A percentile compares a stretch with the other conserved stretches of the same genome.
phyloP scores from a whole-genome alignment of 495 filamentous ascomycete genomes.

The Penicillium cosmopolitanum region DNA sequence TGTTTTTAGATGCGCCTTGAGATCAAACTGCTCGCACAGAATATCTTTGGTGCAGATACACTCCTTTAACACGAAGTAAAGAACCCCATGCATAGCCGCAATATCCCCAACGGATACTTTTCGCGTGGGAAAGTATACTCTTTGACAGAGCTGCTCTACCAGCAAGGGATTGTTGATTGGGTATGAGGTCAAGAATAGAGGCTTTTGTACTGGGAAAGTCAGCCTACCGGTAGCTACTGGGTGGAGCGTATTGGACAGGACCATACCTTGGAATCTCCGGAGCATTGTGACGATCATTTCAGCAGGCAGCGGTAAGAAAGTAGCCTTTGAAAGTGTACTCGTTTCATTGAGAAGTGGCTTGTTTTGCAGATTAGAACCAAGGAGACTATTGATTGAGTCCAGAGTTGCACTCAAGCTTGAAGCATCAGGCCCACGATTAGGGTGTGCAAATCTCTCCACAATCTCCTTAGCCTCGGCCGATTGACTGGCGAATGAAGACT shows the following conservation, averaged over 20 bases:
- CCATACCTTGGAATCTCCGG: constrained; percentile 15
- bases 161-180: constrained; percentile 20
- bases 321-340: background rate
- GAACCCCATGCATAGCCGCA: constrained; percentile 28
- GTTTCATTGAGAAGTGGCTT: background rate
- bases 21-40: constrained; percentile 20
- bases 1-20: constrained; percentile 10
- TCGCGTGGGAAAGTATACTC: constrained; percentile 29
- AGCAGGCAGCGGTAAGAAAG: constrained; percentile 12
- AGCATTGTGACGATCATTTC: constrained; percentile 14
- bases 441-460: constrained; percentile 10
- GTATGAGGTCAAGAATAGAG: constrained; percentile 25
- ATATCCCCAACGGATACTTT: constrained; percentile 18
- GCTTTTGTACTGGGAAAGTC: constrained; percentile 10
- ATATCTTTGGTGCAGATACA: constrained; percentile 13
- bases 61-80: constrained; percentile 26
- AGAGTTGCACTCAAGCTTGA: constrained; percentile 11
- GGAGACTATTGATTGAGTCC: constrained; percentile 11
- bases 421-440: background rate
- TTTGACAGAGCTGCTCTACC: constrained; percentile 27
- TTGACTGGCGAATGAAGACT: constrained; percentile 19
- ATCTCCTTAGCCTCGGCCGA: constrained; percentile 15
- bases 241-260: no score
- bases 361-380: constrained; percentile 5
- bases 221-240: background rate